Conservation (phyloP, 2,329 filamentous ascomycete species). For the Botrytis galanthina region DNA sequence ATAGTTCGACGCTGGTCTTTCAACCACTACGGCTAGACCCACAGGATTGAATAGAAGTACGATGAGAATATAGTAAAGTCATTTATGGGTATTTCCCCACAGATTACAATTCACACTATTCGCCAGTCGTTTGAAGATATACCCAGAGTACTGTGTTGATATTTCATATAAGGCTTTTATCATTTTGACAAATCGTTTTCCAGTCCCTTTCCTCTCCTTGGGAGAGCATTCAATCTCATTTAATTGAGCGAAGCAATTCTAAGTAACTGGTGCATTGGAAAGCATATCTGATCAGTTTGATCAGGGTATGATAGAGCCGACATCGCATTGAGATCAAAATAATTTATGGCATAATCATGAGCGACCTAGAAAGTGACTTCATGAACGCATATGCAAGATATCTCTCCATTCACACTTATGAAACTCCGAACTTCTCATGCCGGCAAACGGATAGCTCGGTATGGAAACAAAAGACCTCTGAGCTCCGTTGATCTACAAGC, state of each 20-base stretch:
- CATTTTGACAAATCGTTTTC: not conserved
- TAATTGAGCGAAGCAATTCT: not conserved
- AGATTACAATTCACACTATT: not conserved
- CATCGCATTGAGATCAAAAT: no score
- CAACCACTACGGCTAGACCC: not conserved
- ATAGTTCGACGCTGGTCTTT: not conserved
- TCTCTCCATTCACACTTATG: no score
- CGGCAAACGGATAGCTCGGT: no score
- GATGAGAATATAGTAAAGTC: not conserved
- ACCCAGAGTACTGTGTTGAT: not conserved
- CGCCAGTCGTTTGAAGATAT: not conserved
- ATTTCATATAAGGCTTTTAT: not conserved
- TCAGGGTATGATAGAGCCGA: not conserved
- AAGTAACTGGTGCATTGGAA: not conserved
- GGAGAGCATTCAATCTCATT: no score
- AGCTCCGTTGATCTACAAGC: no score
- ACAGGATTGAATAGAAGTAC: not conserved
- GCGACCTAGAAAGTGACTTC: not conserved
- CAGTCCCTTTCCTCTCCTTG: no score
- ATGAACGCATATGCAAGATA: no score
- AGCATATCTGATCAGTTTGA: not conserved
- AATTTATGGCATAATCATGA: not conserved
- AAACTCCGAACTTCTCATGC: no score
- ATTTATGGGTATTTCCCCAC: not conserved
- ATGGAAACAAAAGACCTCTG: no score